phyloP scores from a whole-genome alignment of 148 eudicot species.

The Amaranthus palmeri region DNA sequence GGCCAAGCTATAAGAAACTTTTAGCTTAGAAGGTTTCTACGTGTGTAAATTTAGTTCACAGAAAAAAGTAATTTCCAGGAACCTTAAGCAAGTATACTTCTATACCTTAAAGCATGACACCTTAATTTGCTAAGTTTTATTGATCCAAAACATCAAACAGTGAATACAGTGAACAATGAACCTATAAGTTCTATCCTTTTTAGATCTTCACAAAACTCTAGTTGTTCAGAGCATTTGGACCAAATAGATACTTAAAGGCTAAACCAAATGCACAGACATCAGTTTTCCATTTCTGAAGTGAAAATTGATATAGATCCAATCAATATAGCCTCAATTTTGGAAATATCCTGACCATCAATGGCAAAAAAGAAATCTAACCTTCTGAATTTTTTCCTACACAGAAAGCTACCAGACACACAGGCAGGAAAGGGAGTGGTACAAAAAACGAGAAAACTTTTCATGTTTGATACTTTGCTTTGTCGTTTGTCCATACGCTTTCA shows the following conservation, averaged over 20 bases:
- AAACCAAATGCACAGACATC: not conserved
- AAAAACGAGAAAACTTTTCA: not conserved
- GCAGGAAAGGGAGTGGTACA: not conserved
- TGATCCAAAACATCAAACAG: not conserved
- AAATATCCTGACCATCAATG: not conserved
- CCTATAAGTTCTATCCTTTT: not conserved
- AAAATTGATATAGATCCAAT: not conserved
- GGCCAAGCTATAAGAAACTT: not conserved
- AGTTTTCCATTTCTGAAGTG: not conserved
- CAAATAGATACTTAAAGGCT: not conserved
- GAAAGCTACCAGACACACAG: not conserved
- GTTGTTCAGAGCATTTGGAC: too few species aligned
- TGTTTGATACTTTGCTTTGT: not conserved
- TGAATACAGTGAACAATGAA: not conserved
- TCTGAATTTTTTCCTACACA: not conserved
- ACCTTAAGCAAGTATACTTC: not conserved
- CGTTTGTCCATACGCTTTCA: not conserved
- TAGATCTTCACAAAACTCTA: not conserved
- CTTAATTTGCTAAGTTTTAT: not conserved
- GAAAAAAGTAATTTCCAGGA: not conserved
- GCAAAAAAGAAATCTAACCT: not conserved
- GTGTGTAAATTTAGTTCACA: not conserved
- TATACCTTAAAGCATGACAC: not conserved
- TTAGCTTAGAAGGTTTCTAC: not conserved
- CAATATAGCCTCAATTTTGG: not conserved